Percentiles rank a stretch among this genome's conserved stretches.
These are phyloP conservation scores for Acanthamoeba triangularis DNA, from an alignment of 208 protist species.

Conservation along the genomic window DNA sequence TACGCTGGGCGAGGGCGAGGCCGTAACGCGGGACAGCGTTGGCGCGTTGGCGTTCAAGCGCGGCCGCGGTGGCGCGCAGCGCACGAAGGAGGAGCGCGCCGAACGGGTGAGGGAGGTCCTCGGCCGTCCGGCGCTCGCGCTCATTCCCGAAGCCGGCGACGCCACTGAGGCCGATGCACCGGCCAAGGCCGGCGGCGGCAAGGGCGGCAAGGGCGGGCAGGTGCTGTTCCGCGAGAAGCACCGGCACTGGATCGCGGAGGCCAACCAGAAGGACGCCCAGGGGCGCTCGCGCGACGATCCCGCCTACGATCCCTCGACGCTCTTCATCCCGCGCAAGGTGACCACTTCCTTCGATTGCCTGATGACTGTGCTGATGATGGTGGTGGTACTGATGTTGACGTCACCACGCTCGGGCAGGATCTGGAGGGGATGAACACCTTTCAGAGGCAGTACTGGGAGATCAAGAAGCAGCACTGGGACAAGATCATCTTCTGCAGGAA, in stretches of 20 bases:
- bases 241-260: constrained; percentile 35
- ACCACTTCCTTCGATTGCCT: not conserved
- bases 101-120: not conserved
- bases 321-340: constrained; percentile 78
- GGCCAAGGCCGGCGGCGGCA: not conserved
- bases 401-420: not conserved
- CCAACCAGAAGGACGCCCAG: constrained; percentile 79
- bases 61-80: not conserved
- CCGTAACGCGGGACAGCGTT: not conserved
- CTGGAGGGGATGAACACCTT: constrained; percentile 76
- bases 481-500: constrained; percentile 87
- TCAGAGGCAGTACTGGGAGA: constrained; percentile 88
- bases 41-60: not conserved
- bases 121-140: not conserved
- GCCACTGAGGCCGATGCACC: not conserved
- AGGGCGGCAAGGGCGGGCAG: not conserved
- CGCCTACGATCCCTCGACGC: constrained; percentile 84
- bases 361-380: not conserved
- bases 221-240: constrained; percentile 16
- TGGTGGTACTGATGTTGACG: constrained; percentile 2
- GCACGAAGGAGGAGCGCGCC: constrained; percentile 32
- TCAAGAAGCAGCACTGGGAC: constrained; percentile 86
- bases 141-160: not conserved
- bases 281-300: constrained; percentile 63
- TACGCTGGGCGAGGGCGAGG: not conserved